Evolutionary conservation across 192 early-diverging fungal species (phyloP).

Genomic region (Backusella sp.): DNA sequence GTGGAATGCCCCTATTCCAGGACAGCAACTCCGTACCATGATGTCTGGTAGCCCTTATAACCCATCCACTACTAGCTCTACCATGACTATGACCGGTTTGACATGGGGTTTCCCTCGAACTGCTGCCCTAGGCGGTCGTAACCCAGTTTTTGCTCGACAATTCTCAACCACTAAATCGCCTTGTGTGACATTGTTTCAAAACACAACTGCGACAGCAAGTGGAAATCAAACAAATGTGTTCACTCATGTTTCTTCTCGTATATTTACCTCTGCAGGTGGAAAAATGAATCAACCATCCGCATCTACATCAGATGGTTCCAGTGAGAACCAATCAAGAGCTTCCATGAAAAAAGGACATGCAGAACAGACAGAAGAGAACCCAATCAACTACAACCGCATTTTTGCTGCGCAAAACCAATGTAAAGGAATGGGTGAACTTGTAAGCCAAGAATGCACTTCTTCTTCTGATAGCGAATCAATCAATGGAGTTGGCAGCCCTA

Average conservation of each 20-base stretch:
- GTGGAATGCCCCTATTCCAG: background rate
- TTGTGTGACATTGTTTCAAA: constrained; percentile 3
- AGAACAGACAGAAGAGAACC: background rate
- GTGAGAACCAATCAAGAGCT: background rate
- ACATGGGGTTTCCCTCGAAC: constrained; percentile 21
- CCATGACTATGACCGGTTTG: background rate
- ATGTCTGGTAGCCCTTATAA: constrained; percentile 5
- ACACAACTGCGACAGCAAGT: background rate
- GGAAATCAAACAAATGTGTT: constrained; percentile 10
- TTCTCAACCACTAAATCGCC: constrained; percentile 16
- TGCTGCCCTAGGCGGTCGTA: background rate
- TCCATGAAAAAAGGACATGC: background rate
- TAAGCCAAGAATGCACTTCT: background rate
- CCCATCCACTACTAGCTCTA: background rate
- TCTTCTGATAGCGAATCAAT: background rate
- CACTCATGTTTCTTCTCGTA: constrained; percentile 22
- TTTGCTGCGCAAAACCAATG: constrained; percentile 4
- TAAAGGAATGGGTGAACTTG: constrained; percentile 12
- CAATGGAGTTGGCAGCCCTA: background rate
- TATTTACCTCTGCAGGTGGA: constrained; percentile 19
- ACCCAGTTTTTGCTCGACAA: background rate
- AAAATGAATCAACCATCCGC: background rate
- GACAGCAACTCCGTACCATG: constrained; percentile 5
- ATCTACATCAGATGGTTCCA: too few species aligned
- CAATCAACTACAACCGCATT: constrained; percentile 7